These are phyloP conservation scores for Suillus plorans DNA, from an alignment of 768 basidiomycete genomes.

Conservation along the genomic window DNA sequence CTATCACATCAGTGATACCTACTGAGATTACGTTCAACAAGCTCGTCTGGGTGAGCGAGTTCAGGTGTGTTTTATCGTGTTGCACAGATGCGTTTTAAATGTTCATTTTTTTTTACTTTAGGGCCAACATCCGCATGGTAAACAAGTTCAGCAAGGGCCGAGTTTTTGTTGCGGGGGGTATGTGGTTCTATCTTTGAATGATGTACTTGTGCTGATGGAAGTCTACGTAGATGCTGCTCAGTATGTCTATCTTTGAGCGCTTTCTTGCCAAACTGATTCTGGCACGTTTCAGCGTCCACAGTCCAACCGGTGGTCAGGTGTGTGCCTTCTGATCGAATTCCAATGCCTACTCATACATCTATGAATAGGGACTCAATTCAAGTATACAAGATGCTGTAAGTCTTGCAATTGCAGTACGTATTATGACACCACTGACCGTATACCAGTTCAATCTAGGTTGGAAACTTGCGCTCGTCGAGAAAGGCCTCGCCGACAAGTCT, in stretches of 20 bases:
- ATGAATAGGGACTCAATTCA: slow-evolving; percentile 36
- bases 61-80: slow-evolving; percentile 21
- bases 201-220: background rate
- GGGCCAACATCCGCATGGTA: background rate
- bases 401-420: background rate
- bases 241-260: background rate
- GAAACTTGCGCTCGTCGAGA: slow-evolving; percentile 41
- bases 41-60: slow-evolving; percentile 26
- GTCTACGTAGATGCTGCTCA: background rate
- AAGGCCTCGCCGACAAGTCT: slow-evolving; percentile 28
- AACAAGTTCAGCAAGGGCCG: background rate
- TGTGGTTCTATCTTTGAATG: background rate
- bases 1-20: slow-evolving; percentile 17
- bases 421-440: background rate
- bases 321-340: background rate
- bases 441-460: slow-evolving; percentile 40
- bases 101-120: background rate
- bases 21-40: slow-evolving; percentile 29
- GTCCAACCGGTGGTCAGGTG: background rate
- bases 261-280: background rate
- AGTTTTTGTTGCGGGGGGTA: background rate
- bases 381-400: slow-evolving; percentile 40
- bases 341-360: background rate
- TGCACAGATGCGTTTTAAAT: background rate
- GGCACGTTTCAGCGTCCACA: background rate